Base-by-base conservation (phyloP, 1,284 basidiomycete genomes). In the Ganoderma leucocontextum region DNA sequence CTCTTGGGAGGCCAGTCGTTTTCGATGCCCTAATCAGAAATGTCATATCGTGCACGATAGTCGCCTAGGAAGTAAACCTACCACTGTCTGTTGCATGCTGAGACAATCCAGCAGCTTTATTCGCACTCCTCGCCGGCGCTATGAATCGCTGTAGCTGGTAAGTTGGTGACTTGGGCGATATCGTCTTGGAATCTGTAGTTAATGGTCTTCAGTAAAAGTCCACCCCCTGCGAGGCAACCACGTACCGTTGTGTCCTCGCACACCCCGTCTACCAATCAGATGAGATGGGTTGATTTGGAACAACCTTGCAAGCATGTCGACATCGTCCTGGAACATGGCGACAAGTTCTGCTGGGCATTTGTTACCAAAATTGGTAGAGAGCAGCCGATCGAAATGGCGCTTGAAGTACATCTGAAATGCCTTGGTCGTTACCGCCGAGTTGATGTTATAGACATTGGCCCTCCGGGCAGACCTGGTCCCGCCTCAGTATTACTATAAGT, bases 401-500 rank as follows among this genome's bases (percentile, higher is more conserved):
- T 60, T 60, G 65, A 66, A 66, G 41, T 62, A 58, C 59, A 38
- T 47, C 39, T 57, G 52, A 33, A 66, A 66, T n/a, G 29, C 33
- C n/a, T 47, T 55, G 29, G 5, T 39, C 38, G 52, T 52, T 22
- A 42, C 65, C 19, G 53, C 60, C 17, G 39, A 39, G 39, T 41
- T 4, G 29, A 66, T 62, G 47, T 38, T 60, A n/a, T n/a, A n/a
- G n/a, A n/a, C n/a, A n/a, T n/a, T n/a, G n/a, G n/a, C n/a, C n/a
- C n/a, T n/a, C n/a, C n/a, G n/a, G n/a, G n/a, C n/a, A n/a, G n/a
- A n/a, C n/a, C n/a, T n/a, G n/a, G n/a, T n/a, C n/a, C n/a, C n/a
- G n/a, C n/a, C n/a, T n/a, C n/a, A n/a, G n/a, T n/a, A n/a, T n/a
- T n/a, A n/a, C n/a, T n/a, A n/a, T n/a, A n/a, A n/a, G n/a, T n/a